Conservation (phyloP, 108 stramenopile genomes). For the Pseudonitzschia pungens region DNA sequence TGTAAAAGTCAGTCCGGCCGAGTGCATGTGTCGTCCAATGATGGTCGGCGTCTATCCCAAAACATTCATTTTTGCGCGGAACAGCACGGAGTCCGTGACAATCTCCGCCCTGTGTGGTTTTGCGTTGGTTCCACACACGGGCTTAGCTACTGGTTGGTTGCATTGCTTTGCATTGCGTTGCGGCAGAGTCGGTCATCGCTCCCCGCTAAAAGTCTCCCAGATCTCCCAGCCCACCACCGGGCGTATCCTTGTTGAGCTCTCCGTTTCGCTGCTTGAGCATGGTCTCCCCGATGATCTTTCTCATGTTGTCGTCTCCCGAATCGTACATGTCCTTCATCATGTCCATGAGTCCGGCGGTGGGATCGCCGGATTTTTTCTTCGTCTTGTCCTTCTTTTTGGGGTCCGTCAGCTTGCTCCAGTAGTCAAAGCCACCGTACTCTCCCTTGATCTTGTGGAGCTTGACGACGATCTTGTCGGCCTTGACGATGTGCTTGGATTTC, state of each 20-base stretch:
- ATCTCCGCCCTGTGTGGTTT: no score
- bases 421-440: constrained; percentile 82
- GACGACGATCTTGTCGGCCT: constrained; percentile 88
- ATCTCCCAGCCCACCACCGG: constrained; percentile 33
- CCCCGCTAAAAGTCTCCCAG: neutral
- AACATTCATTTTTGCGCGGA: no score
- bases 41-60: no score
- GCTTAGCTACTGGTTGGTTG: no score
- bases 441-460: constrained; percentile 89
- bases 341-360: constrained; percentile 83
- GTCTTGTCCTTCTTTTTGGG: constrained; percentile 67
- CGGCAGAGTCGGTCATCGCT: no score
- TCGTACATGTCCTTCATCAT: constrained; percentile 99
- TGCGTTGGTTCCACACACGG: no score
- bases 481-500: constrained; percentile 81
- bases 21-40: no score
- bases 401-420: constrained; percentile 82
- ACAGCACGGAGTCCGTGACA: no score
- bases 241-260: constrained; percentile 48
- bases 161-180: no score
- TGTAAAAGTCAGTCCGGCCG: no score
- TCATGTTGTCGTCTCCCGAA: constrained; percentile 93
- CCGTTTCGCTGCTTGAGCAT: constrained; percentile 90
- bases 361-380: constrained; percentile 44
- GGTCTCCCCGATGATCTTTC: constrained; percentile 94